A percentile compares a stretch with the other conserved stretches of the same genome.
Evolutionary conservation across 2,329 filamentous ascomycete genomes (phyloP).

Genomic region (Pezicula neosporulosa): DNA sequence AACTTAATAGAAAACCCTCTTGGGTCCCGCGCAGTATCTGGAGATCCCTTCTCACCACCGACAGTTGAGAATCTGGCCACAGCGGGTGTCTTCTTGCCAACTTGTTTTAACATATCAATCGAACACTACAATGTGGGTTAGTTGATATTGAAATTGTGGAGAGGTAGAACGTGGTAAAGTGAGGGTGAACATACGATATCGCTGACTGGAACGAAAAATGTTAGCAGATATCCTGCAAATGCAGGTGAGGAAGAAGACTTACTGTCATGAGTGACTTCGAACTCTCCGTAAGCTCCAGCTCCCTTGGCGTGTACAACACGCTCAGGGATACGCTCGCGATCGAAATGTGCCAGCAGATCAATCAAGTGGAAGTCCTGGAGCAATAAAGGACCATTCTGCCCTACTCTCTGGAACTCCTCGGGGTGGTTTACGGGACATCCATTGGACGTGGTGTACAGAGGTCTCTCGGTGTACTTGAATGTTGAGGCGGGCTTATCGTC

Average conservation of each 20-base stretch:
- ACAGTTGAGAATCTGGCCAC: conserved; percentile 70
- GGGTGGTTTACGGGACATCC: conserved; percentile 54
- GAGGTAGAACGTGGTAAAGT: neutral
- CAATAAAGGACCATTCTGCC: conserved; percentile 53
- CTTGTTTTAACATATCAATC: conserved; percentile 36
- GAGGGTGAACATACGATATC: neutral
- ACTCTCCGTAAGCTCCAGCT: conserved; percentile 29
- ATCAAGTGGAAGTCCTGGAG: conserved; percentile 65
- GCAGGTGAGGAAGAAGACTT: conserved; percentile 8
- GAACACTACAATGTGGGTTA: neutral
- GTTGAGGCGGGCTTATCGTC: conserved; percentile 41
- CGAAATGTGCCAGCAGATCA: conserved; percentile 54
- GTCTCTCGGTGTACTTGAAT: conserved; percentile 53
- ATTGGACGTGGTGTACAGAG: conserved; percentile 57
- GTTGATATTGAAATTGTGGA: no score
- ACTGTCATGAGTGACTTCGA: conserved; percentile 26
- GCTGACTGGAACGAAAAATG: neutral
- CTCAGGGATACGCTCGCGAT: conserved; percentile 48
- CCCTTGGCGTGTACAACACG: conserved; percentile 63
- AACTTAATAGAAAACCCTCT: conserved; percentile 70
- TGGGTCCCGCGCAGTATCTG: conserved; percentile 65
- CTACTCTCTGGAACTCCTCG: conserved; percentile 48
- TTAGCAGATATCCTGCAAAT: neutral
- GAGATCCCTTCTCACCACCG: conserved; percentile 63
- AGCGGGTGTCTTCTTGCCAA: conserved; percentile 67